Conservation (phyloP, 768 basidiomycete species). For the Podaxis sp. region DNA sequence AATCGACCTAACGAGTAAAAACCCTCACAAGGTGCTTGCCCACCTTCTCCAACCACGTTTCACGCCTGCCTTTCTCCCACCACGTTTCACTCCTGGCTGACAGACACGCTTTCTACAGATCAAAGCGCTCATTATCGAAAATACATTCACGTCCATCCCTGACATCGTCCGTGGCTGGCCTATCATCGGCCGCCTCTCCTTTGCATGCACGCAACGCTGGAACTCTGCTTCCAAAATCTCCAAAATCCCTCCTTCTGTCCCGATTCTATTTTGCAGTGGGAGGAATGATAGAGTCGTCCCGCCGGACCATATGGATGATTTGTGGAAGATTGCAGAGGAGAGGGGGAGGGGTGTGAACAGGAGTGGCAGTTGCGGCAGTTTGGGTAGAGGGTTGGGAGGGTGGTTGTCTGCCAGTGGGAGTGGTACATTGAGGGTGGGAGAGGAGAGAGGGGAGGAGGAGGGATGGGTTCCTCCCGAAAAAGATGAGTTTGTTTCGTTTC, state of each 20-base stretch:
- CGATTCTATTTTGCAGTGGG: slow-evolving; percentile 60
- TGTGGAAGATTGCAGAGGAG: slow-evolving; percentile 9
- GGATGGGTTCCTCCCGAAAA: not conserved
- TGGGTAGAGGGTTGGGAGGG: not conserved
- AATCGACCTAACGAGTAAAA: slow-evolving; percentile 74
- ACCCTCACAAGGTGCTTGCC: slow-evolving; percentile 47
- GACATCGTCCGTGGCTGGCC: slow-evolving; percentile 68
- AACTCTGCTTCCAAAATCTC: slow-evolving; percentile 59
- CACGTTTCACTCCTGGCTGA: not conserved
- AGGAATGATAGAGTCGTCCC: slow-evolving; percentile 7
- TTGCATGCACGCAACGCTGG: slow-evolving; percentile 80
- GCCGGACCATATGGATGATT: slow-evolving; percentile 10
- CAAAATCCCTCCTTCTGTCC: slow-evolving; percentile 47
- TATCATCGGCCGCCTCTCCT: slow-evolving; percentile 57
- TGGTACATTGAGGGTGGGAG: not conserved
- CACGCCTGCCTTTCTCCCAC: too few relatives aligned
- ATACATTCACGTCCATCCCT: slow-evolving; percentile 82
- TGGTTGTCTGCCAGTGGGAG: not conserved
- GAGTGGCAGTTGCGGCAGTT: too few relatives aligned
- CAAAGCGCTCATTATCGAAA: slow-evolving; percentile 74
- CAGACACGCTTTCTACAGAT: slow-evolving; percentile 35
- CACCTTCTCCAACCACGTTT: not conserved
- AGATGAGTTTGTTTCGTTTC: slow-evolving; percentile 6
- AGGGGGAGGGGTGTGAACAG: not conserved
- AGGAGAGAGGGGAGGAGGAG: not conserved